A percentile compares a stretch with the other conserved stretches of the same genome.
phyloP scores from a whole-genome alignment of 1,284 basidiomycete species.

The Marasmius tenuissimus region DNA sequence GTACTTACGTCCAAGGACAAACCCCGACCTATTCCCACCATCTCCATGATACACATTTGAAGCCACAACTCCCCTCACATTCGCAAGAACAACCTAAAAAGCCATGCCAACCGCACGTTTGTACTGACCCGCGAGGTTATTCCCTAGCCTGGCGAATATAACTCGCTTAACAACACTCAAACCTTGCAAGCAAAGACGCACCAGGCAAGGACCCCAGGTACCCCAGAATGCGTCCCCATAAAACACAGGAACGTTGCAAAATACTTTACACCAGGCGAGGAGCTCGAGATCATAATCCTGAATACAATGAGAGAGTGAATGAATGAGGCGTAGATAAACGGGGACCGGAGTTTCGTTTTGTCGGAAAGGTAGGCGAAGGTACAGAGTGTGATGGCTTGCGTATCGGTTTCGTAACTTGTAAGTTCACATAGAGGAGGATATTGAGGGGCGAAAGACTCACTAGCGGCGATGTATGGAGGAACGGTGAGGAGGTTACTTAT shows the following conservation, averaged over 20 bases:
- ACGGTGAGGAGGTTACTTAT: constrained; percentile 69
- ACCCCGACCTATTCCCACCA: constrained; percentile 52
- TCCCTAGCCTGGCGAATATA: constrained; percentile 44
- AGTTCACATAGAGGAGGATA: background rate
- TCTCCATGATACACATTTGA: constrained; percentile 59
- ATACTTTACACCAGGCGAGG: constrained; percentile 51
- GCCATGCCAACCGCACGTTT: constrained; percentile 67
- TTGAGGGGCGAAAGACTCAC: constrained; percentile 32
- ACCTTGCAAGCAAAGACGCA: constrained; percentile 27
- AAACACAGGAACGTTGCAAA: constrained; percentile 69
- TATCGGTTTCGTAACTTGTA: background rate
- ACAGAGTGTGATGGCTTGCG: constrained; percentile 50
- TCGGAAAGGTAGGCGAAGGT: constrained; percentile 53
- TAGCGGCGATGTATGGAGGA: constrained; percentile 67
- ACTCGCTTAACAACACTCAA: background rate
- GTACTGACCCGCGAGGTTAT: constrained; percentile 63
- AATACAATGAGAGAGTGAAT: background rate
- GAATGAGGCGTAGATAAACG: background rate
- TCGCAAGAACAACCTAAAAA: constrained; percentile 62
- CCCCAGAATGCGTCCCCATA: constrained; percentile 56
- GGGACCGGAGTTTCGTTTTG: background rate
- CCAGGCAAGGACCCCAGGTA: constrained; percentile 72
- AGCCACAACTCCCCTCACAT: constrained; percentile 55
- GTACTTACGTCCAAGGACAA: constrained; percentile 58
- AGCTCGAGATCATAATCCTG: constrained; percentile 50